Base-by-base conservation (phyloP, 2,329 filamentous ascomycete species). In the Tolypocladium endophyticum region DNA sequence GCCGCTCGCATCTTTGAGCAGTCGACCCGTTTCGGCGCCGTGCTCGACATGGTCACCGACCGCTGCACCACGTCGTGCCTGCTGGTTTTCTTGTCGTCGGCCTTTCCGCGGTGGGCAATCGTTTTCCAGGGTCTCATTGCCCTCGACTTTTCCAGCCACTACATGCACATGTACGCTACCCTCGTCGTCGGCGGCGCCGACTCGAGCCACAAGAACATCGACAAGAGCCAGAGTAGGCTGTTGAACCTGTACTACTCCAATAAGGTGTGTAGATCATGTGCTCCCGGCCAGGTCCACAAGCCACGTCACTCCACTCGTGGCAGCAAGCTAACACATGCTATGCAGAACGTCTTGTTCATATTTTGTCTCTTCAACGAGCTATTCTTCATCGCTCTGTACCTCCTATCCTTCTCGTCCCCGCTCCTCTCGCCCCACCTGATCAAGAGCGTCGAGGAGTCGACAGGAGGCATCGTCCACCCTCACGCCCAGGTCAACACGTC, bases 141-240 rank as follows among this genome's bases (percentile, higher is more conserved):
- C 59, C 78, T 99, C 68, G 94, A 99, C 75, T 82, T 99, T 64
- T 89, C 94, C 35, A 96, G 92, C 73, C 94, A 99, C 76, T 99
- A 97, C 73, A 93, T 97, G 81, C 94, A 99, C 78, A 99, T 99
- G 94, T 97, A 96, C 72, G 90, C 92, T 16, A 96, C 92, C 0
- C 79, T 97, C 69, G 87, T 87, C 64, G 94, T 96, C 85, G 91
- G 89, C 58, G 91, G 90, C 58, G 82, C 85, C 58, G 84, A 86
- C 67, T 90, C 77, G 64, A 87, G 92, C 78, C 94, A 99, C 79
- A 99, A 99, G 85, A 92, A 89, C 68, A 87, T 99, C 58, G 91
- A 96, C 71, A 87, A 89, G 75, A 89, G 84, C 72, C 81, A 92
- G 73, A 96, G 90, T 79, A 90, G 87, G 85, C 80, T 97, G 61